Base-by-base conservation (phyloP, 352 stramenopile species). In the Aphanomyces stellatus region DNA sequence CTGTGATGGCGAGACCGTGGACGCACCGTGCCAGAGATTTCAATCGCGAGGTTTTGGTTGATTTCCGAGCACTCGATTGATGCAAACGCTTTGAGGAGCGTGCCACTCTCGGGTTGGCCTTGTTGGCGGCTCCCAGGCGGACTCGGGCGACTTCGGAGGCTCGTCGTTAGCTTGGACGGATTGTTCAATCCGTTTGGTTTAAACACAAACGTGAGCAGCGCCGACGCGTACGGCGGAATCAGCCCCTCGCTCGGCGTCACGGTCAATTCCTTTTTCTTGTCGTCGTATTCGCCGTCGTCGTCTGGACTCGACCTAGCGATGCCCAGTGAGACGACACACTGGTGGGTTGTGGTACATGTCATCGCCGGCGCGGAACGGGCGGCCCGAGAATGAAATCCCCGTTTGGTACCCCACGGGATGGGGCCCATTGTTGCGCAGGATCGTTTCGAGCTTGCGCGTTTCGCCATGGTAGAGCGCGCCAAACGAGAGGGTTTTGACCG, bases 351-450 rank as follows among this genome's bases (percentile, higher is more conserved):
- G 31, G 49, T 67, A 67, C 60, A 67, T 30, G 28, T 67, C 60
- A 28, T 67, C 60, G 13, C 60, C 60, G 24, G 33, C 40, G 4
- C 60, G 60, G 27, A 67, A 67, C 8, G 40, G 60, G 5, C 60
- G 43, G 10, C 60, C 60, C 24, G 60, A 43, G 49, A 67, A 33
- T 5, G 60, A 67, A 46, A 67, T 67, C n/a, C 60, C 60, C 8
- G 79, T 80, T 46, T 85, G 78, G 60, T 91, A 94, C 6, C 70
- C 55, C 19, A 94, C 53, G 1, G 80, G 82, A 30, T 83, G 72
- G 0, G 86, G 86, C 0, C 84, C 86, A 53, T 95, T 93, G 71
- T 95, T 93, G 19, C 77, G 74, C 30, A 93, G 48, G 15, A 91
- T 28, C 0, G 84, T 90, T 64, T 90, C 79, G 35, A 93, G 77